phyloP scores from a whole-genome alignment of 306 rosid species.

The Cercis canadensis region DNA sequence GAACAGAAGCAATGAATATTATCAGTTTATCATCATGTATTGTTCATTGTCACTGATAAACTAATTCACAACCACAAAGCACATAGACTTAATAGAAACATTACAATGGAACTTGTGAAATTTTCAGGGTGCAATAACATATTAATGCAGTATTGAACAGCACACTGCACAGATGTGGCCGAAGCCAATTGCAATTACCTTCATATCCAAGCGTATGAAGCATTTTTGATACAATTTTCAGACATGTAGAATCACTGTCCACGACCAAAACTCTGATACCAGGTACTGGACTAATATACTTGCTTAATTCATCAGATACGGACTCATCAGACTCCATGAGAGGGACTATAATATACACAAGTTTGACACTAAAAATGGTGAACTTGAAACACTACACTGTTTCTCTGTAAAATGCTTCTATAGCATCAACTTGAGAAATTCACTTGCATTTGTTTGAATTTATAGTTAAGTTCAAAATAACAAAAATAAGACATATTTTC shows the following conservation, averaged over 20 bases:
- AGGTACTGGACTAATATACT: constrained; percentile 1
- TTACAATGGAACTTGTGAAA: constrained; percentile 24
- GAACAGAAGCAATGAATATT: background rate
- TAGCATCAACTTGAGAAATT: background rate
- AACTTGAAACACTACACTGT: background rate
- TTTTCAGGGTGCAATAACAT: background rate
- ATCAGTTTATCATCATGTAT: background rate
- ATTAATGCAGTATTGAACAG: constrained; percentile 28
- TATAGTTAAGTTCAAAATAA: background rate
- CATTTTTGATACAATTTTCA: constrained; percentile 40
- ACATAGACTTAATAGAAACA: constrained; percentile 8
- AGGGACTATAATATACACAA: background rate
- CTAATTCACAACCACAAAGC: background rate
- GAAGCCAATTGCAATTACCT: constrained; percentile 42
- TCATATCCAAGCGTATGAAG: constrained; percentile 47
- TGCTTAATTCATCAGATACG: background rate
- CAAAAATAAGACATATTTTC: background rate
- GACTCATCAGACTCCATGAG: constrained; percentile 18
- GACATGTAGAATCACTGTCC: constrained; percentile 42
- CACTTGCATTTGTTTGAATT: background rate
- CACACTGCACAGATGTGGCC: constrained; percentile 16
- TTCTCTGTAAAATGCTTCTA: background rate
- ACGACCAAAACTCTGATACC: constrained; percentile 52
- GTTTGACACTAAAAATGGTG: too few species aligned
- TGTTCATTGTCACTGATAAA: background rate